Evolutionary conservation across 208 protist genomes (phyloP), one percentile per base, ranked within the genome.

Genomic region (Kentomonas sorsogonicus): DNA sequence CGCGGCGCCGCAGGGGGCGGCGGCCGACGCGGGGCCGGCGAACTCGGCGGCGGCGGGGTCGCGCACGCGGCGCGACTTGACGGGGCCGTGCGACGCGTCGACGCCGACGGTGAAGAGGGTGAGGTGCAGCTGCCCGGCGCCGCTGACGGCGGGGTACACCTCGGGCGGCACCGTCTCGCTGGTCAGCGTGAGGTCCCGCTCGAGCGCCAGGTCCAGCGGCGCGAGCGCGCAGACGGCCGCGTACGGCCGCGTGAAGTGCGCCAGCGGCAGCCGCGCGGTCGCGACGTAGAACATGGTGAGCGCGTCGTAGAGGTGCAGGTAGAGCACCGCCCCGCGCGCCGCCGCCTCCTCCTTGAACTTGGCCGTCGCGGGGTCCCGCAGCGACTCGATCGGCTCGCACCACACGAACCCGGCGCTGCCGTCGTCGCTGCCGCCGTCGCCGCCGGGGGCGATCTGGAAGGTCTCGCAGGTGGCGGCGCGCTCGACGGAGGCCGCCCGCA

Each of bases 211-310:
- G 53, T 94, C 88, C 53, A 87, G 79, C 43, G 83, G 55, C 11
- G 65, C 63, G 29, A 86, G 50, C 15, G 70, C 76, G 39, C 74
- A 77, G 58, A 74, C 77, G 18, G 82, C 69, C 45, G 83, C 75
- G 65, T 76, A 68, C 1, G 88, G 84, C 1, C 88, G 79, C 23
- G 68, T 79, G 69, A 94, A 94, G 52, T 79, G 65, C 13, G 72
- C 40, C 16, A 94, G 59, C 15, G 76, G 63, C 13, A 94, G 46
- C 3, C 59, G 48, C 3, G 79, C 79, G 41, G 77, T 91, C 15
- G 69, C 72, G 18, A 92, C 51, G 72, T 94, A 94, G 68, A 94
- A 94, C 88, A 94, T 94, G 15, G 74, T 91, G 25, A 91, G 70
- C 6, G 84, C 88, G 58, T 94, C 72, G 69, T 91, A 94, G 2